Evolutionary conservation across 2,329 filamentous ascomycete genomes (phyloP).

Genomic region (Alternaria alternata): DNA sequence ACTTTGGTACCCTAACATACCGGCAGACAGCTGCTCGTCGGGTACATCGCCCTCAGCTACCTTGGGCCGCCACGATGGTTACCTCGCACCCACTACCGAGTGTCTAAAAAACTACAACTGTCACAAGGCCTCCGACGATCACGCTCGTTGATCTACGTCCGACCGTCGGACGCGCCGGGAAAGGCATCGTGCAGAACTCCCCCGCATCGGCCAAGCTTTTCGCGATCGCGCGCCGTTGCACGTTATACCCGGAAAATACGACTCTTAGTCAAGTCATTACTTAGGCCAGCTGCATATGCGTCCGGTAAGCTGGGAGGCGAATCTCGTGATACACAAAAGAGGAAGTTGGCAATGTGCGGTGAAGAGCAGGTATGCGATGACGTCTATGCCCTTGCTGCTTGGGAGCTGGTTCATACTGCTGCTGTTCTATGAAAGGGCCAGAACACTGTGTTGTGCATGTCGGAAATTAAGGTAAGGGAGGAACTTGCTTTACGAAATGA

Average conservation of each 20-base stretch:
- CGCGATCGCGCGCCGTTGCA: slow-evolving; percentile 11
- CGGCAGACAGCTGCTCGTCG: not conserved
- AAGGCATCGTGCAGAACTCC: slow-evolving; percentile 8
- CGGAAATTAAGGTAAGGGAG: not conserved
- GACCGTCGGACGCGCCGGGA: slow-evolving; percentile 5
- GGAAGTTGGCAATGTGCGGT: slow-evolving; percentile 9
- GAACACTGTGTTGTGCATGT: not conserved
- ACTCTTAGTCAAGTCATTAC: not conserved
- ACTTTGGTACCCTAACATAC: slow-evolving; percentile 1
- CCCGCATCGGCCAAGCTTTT: slow-evolving; percentile 14
- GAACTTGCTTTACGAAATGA: not conserved
- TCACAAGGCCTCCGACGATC: slow-evolving; percentile 14
- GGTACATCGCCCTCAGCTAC: not conserved
- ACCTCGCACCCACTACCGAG: slow-evolving; percentile 3
- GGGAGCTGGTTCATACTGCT: not conserved
- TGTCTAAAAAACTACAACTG: slow-evolving; percentile 2
- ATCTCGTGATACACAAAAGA: slow-evolving; percentile 9
- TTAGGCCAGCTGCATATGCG: slow-evolving; percentile 9
- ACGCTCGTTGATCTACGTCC: slow-evolving; percentile 8
- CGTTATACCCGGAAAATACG: slow-evolving; percentile 9
- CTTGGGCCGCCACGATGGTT: slow-evolving; percentile 2
- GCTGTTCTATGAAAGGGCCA: not conserved
- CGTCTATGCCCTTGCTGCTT: not conserved
- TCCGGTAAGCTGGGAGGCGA: slow-evolving; percentile 6
- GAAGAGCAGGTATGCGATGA: not conserved